Evolutionary conservation across 495 filamentous ascomycete species (phyloP).

Genomic region (Neurospora sp.): DNA sequence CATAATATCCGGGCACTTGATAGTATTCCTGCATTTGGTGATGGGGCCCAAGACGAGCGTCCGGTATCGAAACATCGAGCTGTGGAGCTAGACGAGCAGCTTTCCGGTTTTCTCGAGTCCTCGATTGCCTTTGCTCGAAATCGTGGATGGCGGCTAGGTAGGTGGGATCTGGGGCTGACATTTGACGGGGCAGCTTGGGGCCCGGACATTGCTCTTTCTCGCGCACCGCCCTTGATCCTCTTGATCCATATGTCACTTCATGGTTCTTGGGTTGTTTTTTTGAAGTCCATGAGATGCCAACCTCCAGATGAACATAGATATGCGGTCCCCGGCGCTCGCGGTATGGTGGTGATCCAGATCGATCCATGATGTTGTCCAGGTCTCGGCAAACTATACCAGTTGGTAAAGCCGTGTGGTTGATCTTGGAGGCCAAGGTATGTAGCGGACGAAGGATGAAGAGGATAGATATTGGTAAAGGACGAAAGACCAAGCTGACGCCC

Average conservation of each 20-base stretch:
- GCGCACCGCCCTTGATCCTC: conserved; percentile 1
- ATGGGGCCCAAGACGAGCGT: conserved; percentile 1
- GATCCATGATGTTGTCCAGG: conserved; percentile 18
- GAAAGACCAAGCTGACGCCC: not conserved
- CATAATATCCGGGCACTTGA: conserved; percentile 2
- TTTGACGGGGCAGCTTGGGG: conserved; percentile 32
- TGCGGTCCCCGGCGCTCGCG: conserved; percentile 25
- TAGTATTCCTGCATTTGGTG: conserved; percentile 27
- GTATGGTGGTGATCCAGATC: conserved; percentile 12
- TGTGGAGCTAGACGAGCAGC: not conserved
- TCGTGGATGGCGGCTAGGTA: conserved; percentile 26
- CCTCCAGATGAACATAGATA: conserved; percentile 36
- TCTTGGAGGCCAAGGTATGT: not conserved
- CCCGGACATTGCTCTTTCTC: conserved; percentile 18
- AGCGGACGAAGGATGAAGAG: not conserved
- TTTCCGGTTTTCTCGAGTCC: conserved; percentile 10
- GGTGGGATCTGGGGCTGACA: conserved; percentile 32
- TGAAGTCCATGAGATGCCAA: conserved; percentile 33
- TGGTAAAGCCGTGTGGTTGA: conserved; percentile 12
- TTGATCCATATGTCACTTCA: conserved; percentile 34
- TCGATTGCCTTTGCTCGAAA: conserved; percentile 21
- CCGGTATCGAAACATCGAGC: not conserved
- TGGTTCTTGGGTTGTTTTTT: conserved; percentile 29
- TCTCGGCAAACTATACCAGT: not conserved
- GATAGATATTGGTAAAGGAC: not conserved